Conservation (phyloP, 768 basidiomycete genomes). For the Naganishia onofrii region DNA sequence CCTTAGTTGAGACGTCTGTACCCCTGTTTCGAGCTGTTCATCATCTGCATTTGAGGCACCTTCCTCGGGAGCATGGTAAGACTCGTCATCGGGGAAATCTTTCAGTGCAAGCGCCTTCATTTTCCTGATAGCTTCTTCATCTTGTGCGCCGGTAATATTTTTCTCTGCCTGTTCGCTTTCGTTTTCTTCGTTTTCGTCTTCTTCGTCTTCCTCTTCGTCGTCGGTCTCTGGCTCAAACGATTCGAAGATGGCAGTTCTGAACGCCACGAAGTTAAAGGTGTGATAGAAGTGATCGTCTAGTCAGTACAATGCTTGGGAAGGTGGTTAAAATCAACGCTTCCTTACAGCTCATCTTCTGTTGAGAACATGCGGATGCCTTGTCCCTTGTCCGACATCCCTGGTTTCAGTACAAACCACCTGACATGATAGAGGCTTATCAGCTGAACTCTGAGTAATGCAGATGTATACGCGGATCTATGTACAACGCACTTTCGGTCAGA, state of each 20-base stretch:
- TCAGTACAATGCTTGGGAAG: neutral
- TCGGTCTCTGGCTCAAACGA: conserved; percentile 64
- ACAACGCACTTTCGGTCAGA: conserved; percentile 40
- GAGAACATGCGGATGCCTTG: conserved; percentile 91
- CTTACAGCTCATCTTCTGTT: conserved; percentile 66
- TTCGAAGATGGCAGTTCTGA: conserved; percentile 63
- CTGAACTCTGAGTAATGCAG: neutral
- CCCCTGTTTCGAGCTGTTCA: conserved; percentile 54
- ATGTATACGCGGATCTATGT: neutral
- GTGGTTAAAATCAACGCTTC: neutral
- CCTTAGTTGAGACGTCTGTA: conserved; percentile 80
- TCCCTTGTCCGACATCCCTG: conserved; percentile 93
- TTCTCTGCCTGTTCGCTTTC: conserved; percentile 50
- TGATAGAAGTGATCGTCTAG: neutral
- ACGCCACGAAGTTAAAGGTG: neutral
- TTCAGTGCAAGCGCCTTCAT: conserved; percentile 20
- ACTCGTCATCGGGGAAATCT: conserved; percentile 35
- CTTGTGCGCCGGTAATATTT: conserved; percentile 4
- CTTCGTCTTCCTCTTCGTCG: conserved; percentile 44
- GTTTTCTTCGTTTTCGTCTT: too few species aligned
- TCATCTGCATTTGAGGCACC: conserved; percentile 48
- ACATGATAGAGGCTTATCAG: neutral
- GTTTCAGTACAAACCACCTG: conserved; percentile 92
- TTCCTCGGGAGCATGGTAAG: conserved; percentile 6
- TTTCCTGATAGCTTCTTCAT: conserved; percentile 18